Evolutionary conservation across 2,329 filamentous ascomycete species (phyloP).

Genomic region (Fusarium robinianum): DNA sequence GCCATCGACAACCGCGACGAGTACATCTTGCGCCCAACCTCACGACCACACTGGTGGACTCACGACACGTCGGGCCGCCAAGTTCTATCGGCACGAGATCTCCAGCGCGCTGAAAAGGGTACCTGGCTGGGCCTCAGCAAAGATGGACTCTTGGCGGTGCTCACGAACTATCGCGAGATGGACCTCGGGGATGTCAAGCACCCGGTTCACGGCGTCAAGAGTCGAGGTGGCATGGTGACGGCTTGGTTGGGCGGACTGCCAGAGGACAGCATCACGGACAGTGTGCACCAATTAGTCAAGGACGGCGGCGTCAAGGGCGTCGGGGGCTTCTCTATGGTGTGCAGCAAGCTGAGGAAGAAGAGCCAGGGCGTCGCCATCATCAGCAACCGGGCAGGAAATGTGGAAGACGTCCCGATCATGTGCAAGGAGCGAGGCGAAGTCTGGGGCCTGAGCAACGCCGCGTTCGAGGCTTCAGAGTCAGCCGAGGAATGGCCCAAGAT

Average conservation of each 20-base stretch:
- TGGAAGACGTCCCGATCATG: constrained; percentile 62
- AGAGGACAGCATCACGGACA: constrained; percentile 53
- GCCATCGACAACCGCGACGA: constrained; percentile 80
- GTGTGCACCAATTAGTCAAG: constrained; percentile 57
- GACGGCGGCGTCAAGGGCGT: constrained; percentile 61
- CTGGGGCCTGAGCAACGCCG: constrained; percentile 66
- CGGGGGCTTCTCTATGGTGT: constrained; percentile 70
- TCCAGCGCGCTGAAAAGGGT: constrained; percentile 64
- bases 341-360: constrained; percentile 59
- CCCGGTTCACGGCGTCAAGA: constrained; percentile 58
- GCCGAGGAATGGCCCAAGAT: constrained; percentile 66
- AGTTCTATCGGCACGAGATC: constrained; percentile 64
- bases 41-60: constrained; percentile 67
- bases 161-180: constrained; percentile 69
- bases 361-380: constrained; percentile 62
- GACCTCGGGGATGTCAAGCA: constrained; percentile 53
- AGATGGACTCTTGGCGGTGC: constrained; percentile 62
- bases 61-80: constrained; percentile 47
- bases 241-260: constrained; percentile 60
- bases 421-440: constrained; percentile 55
- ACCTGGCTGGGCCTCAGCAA: constrained; percentile 69
- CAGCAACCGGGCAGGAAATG: constrained; percentile 61
- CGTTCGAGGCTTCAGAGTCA: constrained; percentile 50
- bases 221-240: constrained; percentile 67
- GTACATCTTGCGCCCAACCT: constrained; percentile 67